Percentiles rank a stretch among this genome's conserved stretches.
Conservation (phyloP, 2,329 filamentous ascomycete species). For the Trichoderma oligosporum region DNA sequence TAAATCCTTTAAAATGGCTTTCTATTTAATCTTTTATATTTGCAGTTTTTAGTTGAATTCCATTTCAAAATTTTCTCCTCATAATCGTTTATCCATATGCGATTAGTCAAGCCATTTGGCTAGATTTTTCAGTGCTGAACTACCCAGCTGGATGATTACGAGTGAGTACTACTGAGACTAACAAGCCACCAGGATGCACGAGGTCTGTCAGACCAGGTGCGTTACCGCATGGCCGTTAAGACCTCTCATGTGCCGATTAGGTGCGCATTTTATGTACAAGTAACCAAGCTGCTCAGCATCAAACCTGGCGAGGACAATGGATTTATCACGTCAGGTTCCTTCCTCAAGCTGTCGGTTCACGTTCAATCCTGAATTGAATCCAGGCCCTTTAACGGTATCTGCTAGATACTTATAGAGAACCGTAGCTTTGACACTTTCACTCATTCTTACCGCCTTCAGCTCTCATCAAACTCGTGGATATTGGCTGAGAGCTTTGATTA, state of each 20-base stretch:
- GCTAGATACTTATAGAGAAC: too few species aligned
- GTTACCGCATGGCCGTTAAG: not conserved
- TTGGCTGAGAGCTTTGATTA: too few species aligned
- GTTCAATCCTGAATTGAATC: too few species aligned
- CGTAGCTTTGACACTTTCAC: too few species aligned
- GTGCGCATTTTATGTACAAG: not conserved
- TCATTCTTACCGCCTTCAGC: too few species aligned
- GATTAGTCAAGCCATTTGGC: not conserved
- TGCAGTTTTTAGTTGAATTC: not conserved
- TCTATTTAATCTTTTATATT: not conserved
- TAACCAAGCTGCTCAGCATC: not conserved
- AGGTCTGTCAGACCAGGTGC: not conserved
- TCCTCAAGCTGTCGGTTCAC: too few species aligned
- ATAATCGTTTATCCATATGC: too few species aligned
- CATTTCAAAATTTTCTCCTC: not conserved
- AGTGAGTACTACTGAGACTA: not conserved
- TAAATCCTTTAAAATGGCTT: not conserved
- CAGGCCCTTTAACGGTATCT: too few species aligned
- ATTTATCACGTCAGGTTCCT: not conserved
- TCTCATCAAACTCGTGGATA: too few species aligned
- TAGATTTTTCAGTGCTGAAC: not conserved
- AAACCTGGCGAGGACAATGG: not conserved
- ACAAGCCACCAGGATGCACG: constrained; percentile 4
- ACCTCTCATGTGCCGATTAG: constrained; percentile 8
- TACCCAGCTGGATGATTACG: not conserved